Evolutionary conservation across 208 protist genomes (phyloP).

Genomic region (Leishmania lainsoni): DNA sequence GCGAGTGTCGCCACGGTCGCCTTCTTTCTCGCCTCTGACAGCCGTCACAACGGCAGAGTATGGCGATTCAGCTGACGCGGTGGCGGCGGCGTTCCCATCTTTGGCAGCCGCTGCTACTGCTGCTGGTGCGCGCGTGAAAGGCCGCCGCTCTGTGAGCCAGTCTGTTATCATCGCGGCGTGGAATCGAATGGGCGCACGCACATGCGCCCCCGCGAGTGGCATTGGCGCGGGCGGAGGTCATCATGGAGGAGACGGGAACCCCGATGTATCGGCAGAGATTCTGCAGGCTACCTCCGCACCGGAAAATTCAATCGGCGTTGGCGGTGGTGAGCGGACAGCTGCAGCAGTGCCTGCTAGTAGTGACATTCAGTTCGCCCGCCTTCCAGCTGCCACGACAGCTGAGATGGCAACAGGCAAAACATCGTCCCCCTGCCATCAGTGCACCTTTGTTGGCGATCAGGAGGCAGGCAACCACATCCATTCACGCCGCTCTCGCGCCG

Average conservation of each 20-base stretch:
- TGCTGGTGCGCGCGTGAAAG: background rate
- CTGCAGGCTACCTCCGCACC: background rate
- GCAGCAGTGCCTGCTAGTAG: background rate
- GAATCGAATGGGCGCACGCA: slow-evolving; percentile 26
- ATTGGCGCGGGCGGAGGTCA: background rate
- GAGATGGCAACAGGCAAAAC: background rate
- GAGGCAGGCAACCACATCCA: background rate
- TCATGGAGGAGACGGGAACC: background rate
- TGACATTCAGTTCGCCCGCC: background rate
- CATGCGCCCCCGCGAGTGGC: background rate
- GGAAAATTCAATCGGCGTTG: background rate
- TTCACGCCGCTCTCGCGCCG: background rate
- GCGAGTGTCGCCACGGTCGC: slow-evolving; percentile 17
- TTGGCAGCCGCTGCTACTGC: background rate
- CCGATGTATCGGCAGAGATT: background rate
- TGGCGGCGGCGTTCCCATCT: background rate
- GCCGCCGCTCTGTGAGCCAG: slow-evolving; percentile 15
- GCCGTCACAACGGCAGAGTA: background rate
- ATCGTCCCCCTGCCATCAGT: background rate
- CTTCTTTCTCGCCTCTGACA: background rate
- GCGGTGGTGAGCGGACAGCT: background rate
- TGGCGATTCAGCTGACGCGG: background rate
- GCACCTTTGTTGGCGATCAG: background rate
- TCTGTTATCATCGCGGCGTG: slow-evolving; percentile 32
- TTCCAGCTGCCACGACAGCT: background rate